Percentiles rank a stretch among this genome's conserved stretches.
Evolutionary conservation across 2,329 filamentous ascomycete genomes (phyloP).

Genomic region (Fusarium irregulare): DNA sequence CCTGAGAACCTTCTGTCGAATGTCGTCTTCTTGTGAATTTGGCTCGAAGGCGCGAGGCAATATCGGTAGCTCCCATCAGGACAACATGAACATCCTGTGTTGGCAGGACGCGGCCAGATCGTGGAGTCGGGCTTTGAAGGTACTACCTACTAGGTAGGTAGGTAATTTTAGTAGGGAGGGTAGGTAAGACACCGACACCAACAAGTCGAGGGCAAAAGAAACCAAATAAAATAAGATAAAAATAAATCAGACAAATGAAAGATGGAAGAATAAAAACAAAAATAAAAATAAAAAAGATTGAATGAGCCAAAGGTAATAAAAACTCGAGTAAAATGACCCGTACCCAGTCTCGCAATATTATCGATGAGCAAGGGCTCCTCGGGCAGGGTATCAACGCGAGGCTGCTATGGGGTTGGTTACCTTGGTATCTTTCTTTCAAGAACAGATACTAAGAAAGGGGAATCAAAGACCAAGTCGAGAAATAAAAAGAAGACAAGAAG

Average conservation of each 20-base stretch:
- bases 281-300: background rate
- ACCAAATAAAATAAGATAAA: background rate
- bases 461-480: conserved; percentile 8
- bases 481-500: conserved; percentile 11
- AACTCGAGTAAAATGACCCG: conserved; percentile 12
- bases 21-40: conserved; percentile 58
- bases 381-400: conserved; percentile 33
- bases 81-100: conserved; percentile 33
- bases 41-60: conserved; percentile 60
- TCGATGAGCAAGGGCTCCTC: conserved; percentile 29
- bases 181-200: conserved; percentile 29
- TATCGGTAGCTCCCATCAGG: conserved; percentile 56
- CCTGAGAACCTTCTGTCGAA: conserved; percentile 53
- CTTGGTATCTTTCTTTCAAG: background rate
- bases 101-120: conserved; percentile 22
- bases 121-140: conserved; percentile 19
- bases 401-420: conserved; percentile 16
- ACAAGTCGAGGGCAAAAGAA: background rate
- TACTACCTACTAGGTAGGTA: background rate
- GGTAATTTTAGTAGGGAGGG: conserved; percentile 17
- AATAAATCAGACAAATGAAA: conserved; percentile 17
- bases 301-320: conserved; percentile 18
- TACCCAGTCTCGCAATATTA: conserved; percentile 34
- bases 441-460: conserved; percentile 6
- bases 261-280: background rate